Evolutionary conservation across 495 filamentous ascomycete species (phyloP), one percentile per base, ranked within the genome.

Genomic region (Mycothermus thermophilus): DNA sequence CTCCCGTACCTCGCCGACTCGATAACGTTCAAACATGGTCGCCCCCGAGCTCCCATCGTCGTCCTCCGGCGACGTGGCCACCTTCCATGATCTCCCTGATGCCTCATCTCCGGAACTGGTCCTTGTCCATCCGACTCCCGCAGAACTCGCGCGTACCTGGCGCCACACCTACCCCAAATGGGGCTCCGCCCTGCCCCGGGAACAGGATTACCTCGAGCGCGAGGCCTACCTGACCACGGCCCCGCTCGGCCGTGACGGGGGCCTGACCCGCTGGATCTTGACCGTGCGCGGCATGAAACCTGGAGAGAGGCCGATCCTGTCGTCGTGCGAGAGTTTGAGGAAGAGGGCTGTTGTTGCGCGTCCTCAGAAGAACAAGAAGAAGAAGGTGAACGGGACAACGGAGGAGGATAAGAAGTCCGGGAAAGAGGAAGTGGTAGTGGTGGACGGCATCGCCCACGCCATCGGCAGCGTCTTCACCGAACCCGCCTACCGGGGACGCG

Each of bases 401-500:
- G 45, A 47, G 8, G 37, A 32, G 24, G 47, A 29, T 50, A 42
- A 54, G 5, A n/a, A n/a, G n/a, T n/a, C n/a, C n/a, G 66, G 83
- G 8, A 58, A 71, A 37, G 74, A 90, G 28, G 69, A 32, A 22
- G 51, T 29, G 52, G 41, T 54, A 7, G 67, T 84, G 8, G 58
- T 70, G 39, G 75, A 93, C 26, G 70, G 72, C 2, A 55, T 78
- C n/a, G 71, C 73, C 12, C 78, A 93, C 56, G 83, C 82, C 7
- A 71, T 97, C 26, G 85, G 79, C 10, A 85, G 81, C 41, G 90
- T 97, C 1, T 96, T 85, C 57, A 83, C 78, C 25, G 73, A 82
- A 11, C 68, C 72, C 1, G 62, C 74, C 44, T 79, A 71, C 45
- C 56, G 90, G 40, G 78, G 81, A 7, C 71, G 67, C 31, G 82